These are phyloP conservation scores for Marasmius fiardii DNA, from an alignment of 1,284 basidiomycete genomes.

Conservation along the genomic window DNA sequence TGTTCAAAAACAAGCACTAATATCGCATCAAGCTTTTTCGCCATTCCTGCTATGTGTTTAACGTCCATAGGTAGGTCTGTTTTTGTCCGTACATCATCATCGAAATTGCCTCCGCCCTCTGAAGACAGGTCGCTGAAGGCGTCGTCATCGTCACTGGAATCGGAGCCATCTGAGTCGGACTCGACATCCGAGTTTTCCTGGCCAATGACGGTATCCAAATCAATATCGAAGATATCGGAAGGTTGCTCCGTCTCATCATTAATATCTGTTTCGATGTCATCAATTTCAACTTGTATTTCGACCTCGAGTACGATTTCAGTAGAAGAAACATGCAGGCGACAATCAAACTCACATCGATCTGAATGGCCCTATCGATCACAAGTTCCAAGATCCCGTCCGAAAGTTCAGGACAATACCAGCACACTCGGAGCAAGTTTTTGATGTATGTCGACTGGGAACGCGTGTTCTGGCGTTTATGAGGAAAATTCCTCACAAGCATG, in stretches of 20 bases:
- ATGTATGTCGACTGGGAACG: constrained; percentile 88
- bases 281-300: constrained; percentile 94
- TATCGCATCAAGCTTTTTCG: constrained; percentile 88
- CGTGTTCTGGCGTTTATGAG: constrained; percentile 88
- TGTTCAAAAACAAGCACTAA: constrained; percentile 84
- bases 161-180: constrained; percentile 49
- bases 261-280: constrained; percentile 77
- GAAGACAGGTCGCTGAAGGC: constrained; percentile 65
- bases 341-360: constrained; percentile 81
- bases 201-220: constrained; percentile 80
- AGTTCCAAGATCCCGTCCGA: constrained; percentile 81
- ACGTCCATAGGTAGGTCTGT: constrained; percentile 51
- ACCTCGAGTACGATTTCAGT: constrained; percentile 48
- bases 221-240: constrained; percentile 64
- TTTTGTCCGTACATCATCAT: constrained; percentile 37
- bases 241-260: constrained; percentile 39
- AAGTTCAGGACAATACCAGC: constrained; percentile 88
- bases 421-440: constrained; percentile 83
- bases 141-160: constrained; percentile 38
- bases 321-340: constrained; percentile 6
- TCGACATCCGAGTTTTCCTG: constrained; percentile 62
- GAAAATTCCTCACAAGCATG: constrained; percentile 82
- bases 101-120: constrained; percentile 55
- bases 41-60: constrained; percentile 80
- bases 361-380: constrained; percentile 88